These are phyloP conservation scores for Ogataea kodamae DNA, from an alignment of 805 yeast genomes.

Conservation along the genomic window DNA sequence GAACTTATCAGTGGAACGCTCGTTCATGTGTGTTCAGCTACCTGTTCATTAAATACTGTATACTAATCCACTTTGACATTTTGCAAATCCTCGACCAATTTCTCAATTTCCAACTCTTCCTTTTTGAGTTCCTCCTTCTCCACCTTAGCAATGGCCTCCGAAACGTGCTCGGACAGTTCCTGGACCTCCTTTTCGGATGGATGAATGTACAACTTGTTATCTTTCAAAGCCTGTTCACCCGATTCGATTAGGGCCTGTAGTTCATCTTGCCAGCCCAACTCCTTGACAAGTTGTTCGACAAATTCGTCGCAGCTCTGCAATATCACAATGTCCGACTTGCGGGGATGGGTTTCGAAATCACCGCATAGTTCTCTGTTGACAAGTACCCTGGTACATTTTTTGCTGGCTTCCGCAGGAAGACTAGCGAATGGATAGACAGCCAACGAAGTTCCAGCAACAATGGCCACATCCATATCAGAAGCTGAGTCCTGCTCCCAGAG, in stretches of 20 bases:
- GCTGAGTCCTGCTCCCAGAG: conserved; percentile 57
- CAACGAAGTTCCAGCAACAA: conserved; percentile 90
- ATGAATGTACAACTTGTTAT: conserved; percentile 7
- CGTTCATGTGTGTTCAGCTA: too few relatives aligned
- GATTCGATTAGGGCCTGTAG: conserved; percentile 39
- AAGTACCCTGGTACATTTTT: conserved; percentile 52
- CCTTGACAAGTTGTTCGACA: conserved; percentile 48
- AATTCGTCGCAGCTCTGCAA: conserved; percentile 66
- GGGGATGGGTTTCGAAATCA: conserved; percentile 49
- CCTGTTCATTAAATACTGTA: too few relatives aligned
- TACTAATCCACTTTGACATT: conserved; percentile 15
- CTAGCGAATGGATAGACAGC: conserved; percentile 89
- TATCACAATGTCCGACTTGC: conserved; percentile 59
- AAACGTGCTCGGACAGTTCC: conserved; percentile 28
- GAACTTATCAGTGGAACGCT: conserved; percentile 1
- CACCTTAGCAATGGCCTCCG: conserved; percentile 26
- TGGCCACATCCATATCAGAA: conserved; percentile 57
- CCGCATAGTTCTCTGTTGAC: conserved; percentile 80
- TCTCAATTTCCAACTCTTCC: conserved; percentile 21
- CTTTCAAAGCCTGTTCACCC: conserved; percentile 19
- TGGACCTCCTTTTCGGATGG: conserved; percentile 12
- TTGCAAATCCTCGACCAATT: conserved; percentile 12
- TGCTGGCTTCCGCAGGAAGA: conserved; percentile 63
- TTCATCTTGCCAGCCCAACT: conserved; percentile 64
- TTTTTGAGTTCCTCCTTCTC: conserved; percentile 16